Conservation (phyloP, 2,329 filamentous ascomycete genomes). For the Cryoendolithus antarcticus region DNA sequence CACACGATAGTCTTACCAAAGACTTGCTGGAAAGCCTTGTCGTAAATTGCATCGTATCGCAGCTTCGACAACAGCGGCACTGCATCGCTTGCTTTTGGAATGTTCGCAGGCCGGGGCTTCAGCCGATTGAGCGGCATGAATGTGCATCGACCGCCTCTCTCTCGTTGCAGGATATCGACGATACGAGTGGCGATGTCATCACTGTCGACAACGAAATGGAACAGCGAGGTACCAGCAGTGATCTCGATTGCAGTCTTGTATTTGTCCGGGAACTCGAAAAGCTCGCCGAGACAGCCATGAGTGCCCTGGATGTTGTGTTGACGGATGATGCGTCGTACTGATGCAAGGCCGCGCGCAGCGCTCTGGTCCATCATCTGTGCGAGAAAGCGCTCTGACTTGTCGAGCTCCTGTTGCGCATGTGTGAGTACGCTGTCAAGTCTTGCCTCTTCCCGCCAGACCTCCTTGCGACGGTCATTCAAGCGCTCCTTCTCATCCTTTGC, state of each 20-base stretch:
- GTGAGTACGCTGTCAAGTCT: constrained; percentile 67
- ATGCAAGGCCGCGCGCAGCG: constrained; percentile 75
- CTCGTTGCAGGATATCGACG: constrained; percentile 64
- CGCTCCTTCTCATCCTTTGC: constrained; percentile 69
- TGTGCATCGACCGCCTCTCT: constrained; percentile 75
- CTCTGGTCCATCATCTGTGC: constrained; percentile 80
- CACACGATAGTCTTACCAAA: constrained; percentile 95
- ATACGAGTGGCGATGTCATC: constrained; percentile 76
- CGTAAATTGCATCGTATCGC: constrained; percentile 61
- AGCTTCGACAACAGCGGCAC: constrained; percentile 79
- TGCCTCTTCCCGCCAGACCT: constrained; percentile 78
- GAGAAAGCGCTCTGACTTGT: constrained; percentile 64
- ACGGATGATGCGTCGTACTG: constrained; percentile 69
- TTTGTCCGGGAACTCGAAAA: constrained; percentile 73
- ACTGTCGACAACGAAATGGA: constrained; percentile 92
- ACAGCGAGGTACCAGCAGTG: constrained; percentile 81
- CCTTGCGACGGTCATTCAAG: constrained; percentile 74
- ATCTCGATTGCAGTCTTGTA: constrained; percentile 88
- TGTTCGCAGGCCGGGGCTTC: constrained; percentile 52
- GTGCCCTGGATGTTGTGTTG: constrained; percentile 72
- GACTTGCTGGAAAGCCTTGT: constrained; percentile 82
- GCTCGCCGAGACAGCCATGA: constrained; percentile 83
- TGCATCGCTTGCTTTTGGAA: constrained; percentile 77
- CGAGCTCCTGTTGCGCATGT: constrained; percentile 63
- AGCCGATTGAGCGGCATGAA: constrained; percentile 88